These are phyloP conservation scores for Echria macrotheca DNA, from an alignment of 495 filamentous ascomycete genomes.

Conservation along the genomic window DNA sequence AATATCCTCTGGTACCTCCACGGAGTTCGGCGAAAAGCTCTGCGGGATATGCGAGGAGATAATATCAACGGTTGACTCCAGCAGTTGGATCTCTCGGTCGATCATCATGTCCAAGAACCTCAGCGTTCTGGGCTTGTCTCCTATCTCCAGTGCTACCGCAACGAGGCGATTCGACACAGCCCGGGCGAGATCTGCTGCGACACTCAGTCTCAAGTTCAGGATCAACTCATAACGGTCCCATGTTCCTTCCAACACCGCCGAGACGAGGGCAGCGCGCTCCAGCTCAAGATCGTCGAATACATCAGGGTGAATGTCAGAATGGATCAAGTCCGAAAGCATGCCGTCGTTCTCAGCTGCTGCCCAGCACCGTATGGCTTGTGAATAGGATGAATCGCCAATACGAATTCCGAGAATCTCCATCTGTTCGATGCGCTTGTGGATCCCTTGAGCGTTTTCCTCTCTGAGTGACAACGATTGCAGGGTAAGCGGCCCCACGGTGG, in stretches of 20 bases:
- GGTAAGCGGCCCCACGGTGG: conserved; percentile 64
- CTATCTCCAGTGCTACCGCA: background rate
- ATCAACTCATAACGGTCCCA: conserved; percentile 28
- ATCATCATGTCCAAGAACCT: conserved; percentile 30
- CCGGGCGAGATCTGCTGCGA: background rate
- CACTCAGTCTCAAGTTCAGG: conserved; percentile 17
- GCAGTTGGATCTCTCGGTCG: conserved; percentile 9
- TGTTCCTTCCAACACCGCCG: conserved; percentile 21
- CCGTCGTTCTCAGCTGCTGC: conserved; percentile 49
- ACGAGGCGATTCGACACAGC: conserved; percentile 10
- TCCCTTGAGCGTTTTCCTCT: conserved; percentile 45
- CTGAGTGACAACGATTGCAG: conserved; percentile 65
- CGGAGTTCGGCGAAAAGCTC: background rate
- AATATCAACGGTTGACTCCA: background rate
- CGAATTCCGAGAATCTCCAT: conserved; percentile 56
- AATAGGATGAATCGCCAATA: conserved; percentile 53
- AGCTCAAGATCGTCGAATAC: conserved; percentile 56
- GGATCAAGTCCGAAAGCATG: conserved; percentile 54
- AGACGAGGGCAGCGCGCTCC: conserved; percentile 42
- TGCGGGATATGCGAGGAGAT: conserved; percentile 15
- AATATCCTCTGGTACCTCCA: background rate
- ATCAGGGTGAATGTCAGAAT: conserved; percentile 72
- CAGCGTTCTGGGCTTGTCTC: conserved; percentile 4
- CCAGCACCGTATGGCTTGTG: conserved; percentile 52
- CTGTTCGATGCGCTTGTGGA: conserved; percentile 50